These are phyloP conservation scores for Vickermania spadyakhi DNA, from an alignment of 208 protist genomes.

Conservation along the genomic window DNA sequence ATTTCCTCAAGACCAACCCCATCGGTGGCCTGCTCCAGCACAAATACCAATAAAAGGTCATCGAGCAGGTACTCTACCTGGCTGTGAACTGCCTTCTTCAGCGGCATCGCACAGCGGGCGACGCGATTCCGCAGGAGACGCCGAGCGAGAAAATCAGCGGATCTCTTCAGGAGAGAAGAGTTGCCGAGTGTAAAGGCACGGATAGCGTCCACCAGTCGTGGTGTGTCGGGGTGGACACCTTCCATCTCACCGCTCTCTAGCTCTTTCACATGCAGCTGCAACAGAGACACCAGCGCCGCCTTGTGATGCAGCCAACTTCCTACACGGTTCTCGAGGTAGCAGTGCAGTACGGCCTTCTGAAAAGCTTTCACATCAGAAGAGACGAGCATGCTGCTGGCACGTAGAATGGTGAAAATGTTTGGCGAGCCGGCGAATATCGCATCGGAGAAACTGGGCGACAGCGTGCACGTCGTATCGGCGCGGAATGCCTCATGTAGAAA, in stretches of 20 bases:
- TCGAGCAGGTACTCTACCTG: slow-evolving; percentile 5
- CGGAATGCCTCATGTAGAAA: slow-evolving; percentile 60
- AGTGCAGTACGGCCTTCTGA: slow-evolving; percentile 33
- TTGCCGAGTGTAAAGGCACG: neutral
- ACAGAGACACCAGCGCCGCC: slow-evolving; percentile 21
- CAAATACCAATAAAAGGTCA: slow-evolving; percentile 55
- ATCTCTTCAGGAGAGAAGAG: neutral
- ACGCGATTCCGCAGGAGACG: slow-evolving; percentile 35
- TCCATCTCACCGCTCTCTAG: neutral
- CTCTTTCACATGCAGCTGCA: slow-evolving; percentile 14
- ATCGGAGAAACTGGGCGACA: slow-evolving; percentile 48
- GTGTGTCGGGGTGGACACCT: neutral
- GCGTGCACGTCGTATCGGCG: slow-evolving; percentile 39
- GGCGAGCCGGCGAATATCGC: slow-evolving; percentile 63
- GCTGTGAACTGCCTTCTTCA: slow-evolving; percentile 6
- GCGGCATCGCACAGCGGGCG: slow-evolving; percentile 28
- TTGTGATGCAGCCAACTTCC: slow-evolving; percentile 55
- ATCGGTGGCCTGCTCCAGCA: slow-evolving; percentile 71
- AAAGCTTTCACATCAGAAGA: slow-evolving; percentile 11
- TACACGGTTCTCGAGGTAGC: slow-evolving; percentile 78
- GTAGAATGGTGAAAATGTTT: slow-evolving; percentile 78
- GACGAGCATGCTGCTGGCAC: slow-evolving; percentile 42
- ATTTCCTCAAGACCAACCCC: slow-evolving; percentile 23
- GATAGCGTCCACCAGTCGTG: neutral
- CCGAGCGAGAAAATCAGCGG: slow-evolving; percentile 5